These are phyloP conservation scores for Pulveroboletus sp. DNA, from an alignment of 768 basidiomycete genomes.

Conservation along the genomic window DNA sequence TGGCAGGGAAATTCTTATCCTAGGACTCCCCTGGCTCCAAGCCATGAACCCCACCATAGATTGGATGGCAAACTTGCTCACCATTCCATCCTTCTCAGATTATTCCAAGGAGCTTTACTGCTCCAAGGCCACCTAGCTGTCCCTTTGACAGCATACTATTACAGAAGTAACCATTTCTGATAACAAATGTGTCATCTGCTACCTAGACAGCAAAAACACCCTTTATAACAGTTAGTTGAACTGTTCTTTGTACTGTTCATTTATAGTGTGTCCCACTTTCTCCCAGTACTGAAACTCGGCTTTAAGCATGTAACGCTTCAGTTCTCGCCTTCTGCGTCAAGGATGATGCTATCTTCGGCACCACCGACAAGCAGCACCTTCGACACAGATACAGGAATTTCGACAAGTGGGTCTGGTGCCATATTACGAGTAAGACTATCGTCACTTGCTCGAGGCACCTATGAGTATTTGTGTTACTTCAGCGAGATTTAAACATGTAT, in stretches of 20 bases:
- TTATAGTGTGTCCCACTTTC: conserved; percentile 59
- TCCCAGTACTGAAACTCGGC: conserved; percentile 56
- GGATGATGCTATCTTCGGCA: conserved; percentile 58
- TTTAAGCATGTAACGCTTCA: conserved; percentile 55
- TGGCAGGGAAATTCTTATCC: too few relatives aligned
- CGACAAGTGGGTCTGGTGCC: conserved; percentile 39
- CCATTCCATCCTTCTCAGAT: too few relatives aligned
- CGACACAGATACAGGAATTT: conserved; percentile 52
- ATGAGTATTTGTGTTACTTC: conserved; percentile 43
- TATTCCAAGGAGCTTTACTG: too few relatives aligned
- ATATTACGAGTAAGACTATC: conserved; percentile 64
- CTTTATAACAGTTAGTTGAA: conserved; percentile 57
- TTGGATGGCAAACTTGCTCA: too few relatives aligned
- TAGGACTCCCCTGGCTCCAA: too few relatives aligned
- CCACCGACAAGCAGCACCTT: conserved; percentile 68
- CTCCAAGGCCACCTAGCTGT: too few relatives aligned
- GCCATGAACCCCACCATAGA: too few relatives aligned
- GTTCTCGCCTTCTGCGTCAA: conserved; percentile 44
- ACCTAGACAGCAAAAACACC: too few relatives aligned
- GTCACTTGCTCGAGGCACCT: conserved; percentile 71
- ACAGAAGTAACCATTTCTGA: too few relatives aligned
- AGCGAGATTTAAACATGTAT: conserved; percentile 34
- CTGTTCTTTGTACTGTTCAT: conserved; percentile 42
- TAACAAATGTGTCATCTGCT: too few relatives aligned
- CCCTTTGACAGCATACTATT: too few relatives aligned